A percentile compares a stretch with the other conserved stretches of the same genome.
Evolutionary conservation across 495 filamentous ascomycete genomes (phyloP).

Genomic region (Ramalina intermedia): DNA sequence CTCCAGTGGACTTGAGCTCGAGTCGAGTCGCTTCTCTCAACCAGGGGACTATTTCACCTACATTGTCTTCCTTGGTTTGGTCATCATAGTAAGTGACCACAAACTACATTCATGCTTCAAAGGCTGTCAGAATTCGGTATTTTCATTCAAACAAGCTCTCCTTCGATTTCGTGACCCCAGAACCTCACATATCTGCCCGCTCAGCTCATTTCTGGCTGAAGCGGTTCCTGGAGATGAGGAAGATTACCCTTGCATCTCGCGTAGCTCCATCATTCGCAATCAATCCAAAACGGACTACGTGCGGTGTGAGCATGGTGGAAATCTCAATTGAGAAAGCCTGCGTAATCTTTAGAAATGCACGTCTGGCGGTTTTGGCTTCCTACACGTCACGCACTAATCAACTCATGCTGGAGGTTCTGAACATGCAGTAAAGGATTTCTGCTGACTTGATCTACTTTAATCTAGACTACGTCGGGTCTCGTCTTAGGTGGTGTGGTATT

Average conservation of each 20-base stretch:
- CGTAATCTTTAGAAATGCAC: conserved; percentile 44
- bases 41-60: conserved; percentile 61
- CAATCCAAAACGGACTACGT: conserved; percentile 49
- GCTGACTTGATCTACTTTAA: conserved; percentile 19
- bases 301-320: conserved; percentile 85
- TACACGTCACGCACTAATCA: conserved; percentile 44
- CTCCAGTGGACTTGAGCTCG: conserved; percentile 44
- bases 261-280: conserved; percentile 67
- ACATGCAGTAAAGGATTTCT: not conserved
- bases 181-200: conserved; percentile 93
- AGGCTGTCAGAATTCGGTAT: not conserved
- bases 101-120: not conserved
- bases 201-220: conserved; percentile 67
- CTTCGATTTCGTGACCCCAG: conserved; percentile 8
- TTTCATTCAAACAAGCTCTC: conserved; percentile 1
- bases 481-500: conserved; percentile 38
- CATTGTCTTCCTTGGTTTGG: conserved; percentile 41
- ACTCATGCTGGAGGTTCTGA: conserved; percentile 7
- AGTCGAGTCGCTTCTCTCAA: conserved; percentile 41
- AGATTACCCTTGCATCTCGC: conserved; percentile 77
- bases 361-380: conserved; percentile 71
- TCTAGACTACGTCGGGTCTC: conserved; percentile 35
- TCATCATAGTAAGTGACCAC: conserved; percentile 44
- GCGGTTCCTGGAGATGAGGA: conserved; percentile 97
- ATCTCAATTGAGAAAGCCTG: conserved; percentile 67